phyloP scores from a whole-genome alignment of 1,284 basidiomycete genomes.

The Macrocystidia cucumis region DNA sequence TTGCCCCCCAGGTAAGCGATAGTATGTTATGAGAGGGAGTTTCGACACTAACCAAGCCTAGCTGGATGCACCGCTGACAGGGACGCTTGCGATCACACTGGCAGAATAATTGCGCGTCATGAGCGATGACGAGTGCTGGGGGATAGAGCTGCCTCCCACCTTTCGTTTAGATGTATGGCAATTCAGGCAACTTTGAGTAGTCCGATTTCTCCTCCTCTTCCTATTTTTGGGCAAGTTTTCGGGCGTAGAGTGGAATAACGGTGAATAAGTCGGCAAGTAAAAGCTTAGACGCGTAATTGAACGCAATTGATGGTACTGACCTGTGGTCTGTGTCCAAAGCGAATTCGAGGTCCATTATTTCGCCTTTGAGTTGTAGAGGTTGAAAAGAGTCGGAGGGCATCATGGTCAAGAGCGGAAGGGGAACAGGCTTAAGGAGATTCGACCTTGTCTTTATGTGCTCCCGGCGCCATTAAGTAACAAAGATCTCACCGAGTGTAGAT shows the following conservation, averaged over 20 bases:
- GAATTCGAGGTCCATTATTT: constrained; percentile 63
- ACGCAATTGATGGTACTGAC: constrained; percentile 19
- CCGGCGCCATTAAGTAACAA: constrained; percentile 40
- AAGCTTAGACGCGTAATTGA: constrained; percentile 12
- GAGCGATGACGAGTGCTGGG: constrained; percentile 10
- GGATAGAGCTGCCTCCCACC: constrained; percentile 37
- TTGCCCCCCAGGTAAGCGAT: constrained; percentile 5
- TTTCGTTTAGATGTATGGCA: constrained; percentile 92
- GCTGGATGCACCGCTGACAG: constrained; percentile 82
- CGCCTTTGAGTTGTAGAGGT: constrained; percentile 51
- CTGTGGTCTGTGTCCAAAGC: constrained; percentile 61
- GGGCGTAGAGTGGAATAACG: constrained; percentile 32
- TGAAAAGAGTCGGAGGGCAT: constrained; percentile 35
- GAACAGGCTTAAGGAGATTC: constrained; percentile 29
- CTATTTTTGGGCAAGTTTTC: constrained; percentile 37
- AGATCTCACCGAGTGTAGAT: constrained; percentile 14
- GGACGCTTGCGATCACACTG: constrained; percentile 79
- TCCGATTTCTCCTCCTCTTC: constrained; percentile 77
- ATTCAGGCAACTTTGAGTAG: constrained; percentile 81
- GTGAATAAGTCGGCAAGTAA: constrained; percentile 37
- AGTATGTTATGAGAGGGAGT: constrained; percentile 10
- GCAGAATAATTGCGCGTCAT: constrained; percentile 7
- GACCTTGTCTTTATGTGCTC: constrained; percentile 36
- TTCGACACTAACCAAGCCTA: constrained; percentile 51
- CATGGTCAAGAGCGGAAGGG: constrained; percentile 35